Evolutionary conservation across 2,329 filamentous ascomycete species (phyloP).

Genomic region (Xylaria sp.): DNA sequence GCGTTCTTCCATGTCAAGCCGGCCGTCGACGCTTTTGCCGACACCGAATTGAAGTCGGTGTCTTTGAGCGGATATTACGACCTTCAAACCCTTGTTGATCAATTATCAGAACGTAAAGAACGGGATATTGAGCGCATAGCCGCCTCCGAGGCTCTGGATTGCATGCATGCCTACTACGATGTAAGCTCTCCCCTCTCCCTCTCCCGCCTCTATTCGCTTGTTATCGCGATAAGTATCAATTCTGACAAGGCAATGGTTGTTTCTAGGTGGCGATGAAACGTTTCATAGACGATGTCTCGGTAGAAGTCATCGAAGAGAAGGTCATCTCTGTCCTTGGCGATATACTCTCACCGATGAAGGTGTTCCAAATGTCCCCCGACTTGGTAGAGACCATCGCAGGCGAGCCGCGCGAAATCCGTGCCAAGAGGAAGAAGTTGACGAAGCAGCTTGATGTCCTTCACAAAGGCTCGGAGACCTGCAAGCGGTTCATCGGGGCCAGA

Average conservation of each 20-base stretch:
- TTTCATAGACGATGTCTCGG: constrained; percentile 40
- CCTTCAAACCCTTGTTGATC: constrained; percentile 20
- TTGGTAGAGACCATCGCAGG: constrained; percentile 37
- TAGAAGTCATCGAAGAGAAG: constrained; percentile 39
- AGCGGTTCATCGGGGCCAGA: constrained; percentile 29
- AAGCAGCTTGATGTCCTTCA: constrained; percentile 36
- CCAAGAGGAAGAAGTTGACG: constrained; percentile 33
- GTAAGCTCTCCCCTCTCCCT: constrained; percentile 19
- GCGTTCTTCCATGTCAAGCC: constrained; percentile 22
- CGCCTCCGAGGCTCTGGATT: constrained; percentile 33
- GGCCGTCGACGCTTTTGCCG: neutral
- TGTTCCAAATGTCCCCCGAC: constrained; percentile 35
- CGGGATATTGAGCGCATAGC: constrained; percentile 27
- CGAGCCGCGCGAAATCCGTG: constrained; percentile 37
- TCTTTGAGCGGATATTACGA: constrained; percentile 1
- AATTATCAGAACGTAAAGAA: constrained; percentile 19
- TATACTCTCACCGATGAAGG: constrained; percentile 37
- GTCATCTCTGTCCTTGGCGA: constrained; percentile 33
- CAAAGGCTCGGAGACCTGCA: constrained; percentile 36
- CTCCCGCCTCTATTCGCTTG: too few species aligned
- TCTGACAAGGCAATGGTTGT: neutral
- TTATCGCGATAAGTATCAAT: neutral
- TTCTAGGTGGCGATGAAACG: constrained; percentile 40
- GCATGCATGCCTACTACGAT: constrained; percentile 35
- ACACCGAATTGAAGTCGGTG: neutral